Evolutionary conservation across 179 eudicot species (phyloP).

Genomic region (Monotropa hypopitys): DNA sequence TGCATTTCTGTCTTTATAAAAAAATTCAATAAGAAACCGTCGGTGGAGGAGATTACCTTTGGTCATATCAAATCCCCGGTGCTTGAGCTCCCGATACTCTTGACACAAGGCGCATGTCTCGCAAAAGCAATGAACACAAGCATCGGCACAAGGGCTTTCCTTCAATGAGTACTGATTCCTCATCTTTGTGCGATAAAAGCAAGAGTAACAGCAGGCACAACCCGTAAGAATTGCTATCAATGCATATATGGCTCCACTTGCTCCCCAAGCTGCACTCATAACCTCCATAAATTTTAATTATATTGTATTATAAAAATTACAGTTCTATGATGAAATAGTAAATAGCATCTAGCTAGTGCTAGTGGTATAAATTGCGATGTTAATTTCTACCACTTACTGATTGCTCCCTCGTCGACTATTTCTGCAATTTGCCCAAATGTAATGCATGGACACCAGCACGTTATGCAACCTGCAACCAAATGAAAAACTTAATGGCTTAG

Average conservation of each 20-base stretch:
- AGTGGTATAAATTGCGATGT: background rate
- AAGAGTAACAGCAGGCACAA: conserved; percentile 23
- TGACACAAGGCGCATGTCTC: conserved; percentile 36
- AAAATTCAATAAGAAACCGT: too few species aligned
- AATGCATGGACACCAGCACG: conserved; percentile 20
- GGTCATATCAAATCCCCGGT: conserved; percentile 25
- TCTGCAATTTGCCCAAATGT: conserved; percentile 25
- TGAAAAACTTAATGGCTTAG: background rate
- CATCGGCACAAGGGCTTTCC: conserved; percentile 17
- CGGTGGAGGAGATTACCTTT: conserved; percentile 21
- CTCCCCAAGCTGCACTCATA: conserved; percentile 27
- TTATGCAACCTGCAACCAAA: conserved; percentile 14
- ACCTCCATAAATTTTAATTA: too few species aligned
- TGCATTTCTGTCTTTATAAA: too few species aligned
- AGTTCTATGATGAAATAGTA: too few species aligned
- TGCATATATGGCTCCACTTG: conserved; percentile 13
- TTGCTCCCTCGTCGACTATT: conserved; percentile 17
- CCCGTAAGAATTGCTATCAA: background rate
- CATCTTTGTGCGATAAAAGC: conserved; percentile 26
- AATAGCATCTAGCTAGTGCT: background rate
- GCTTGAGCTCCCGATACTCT: conserved; percentile 36
- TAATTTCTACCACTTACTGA: background rate
- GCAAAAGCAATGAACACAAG: conserved; percentile 27
- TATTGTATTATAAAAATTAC: too few species aligned
- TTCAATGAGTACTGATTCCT: conserved; percentile 24